Percentiles rank a stretch among this genome's conserved stretches.
Evolutionary conservation across 208 protist genomes (phyloP).

Genomic region (Strigomonas culicis): DNA sequence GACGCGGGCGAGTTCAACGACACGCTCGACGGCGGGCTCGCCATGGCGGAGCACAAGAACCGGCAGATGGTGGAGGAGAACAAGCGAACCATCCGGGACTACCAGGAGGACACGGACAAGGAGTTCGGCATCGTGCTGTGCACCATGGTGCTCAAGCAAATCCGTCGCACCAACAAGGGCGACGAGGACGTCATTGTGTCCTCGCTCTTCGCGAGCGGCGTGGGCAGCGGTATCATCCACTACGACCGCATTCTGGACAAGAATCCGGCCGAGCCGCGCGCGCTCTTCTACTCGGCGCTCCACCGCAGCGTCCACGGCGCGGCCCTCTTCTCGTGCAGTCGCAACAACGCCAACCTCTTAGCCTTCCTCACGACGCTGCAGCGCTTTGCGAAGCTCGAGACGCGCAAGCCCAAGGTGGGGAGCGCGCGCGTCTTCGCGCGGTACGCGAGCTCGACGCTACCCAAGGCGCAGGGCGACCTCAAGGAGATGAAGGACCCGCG

Average conservation of each 20-base stretch:
- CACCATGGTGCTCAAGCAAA: slow-evolving; percentile 65
- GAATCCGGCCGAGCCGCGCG: slow-evolving; percentile 73
- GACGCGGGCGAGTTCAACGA: slow-evolving; percentile 61
- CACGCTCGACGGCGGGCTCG: slow-evolving; percentile 41
- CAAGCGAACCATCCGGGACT: slow-evolving; percentile 11
- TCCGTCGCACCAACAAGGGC: slow-evolving; percentile 25
- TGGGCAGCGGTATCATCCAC: slow-evolving; percentile 64
- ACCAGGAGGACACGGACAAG: slow-evolving; percentile 14
- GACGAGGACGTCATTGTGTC: slow-evolving; percentile 65
- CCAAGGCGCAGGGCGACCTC: slow-evolving; percentile 44
- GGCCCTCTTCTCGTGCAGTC: slow-evolving; percentile 36
- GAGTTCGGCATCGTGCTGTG: slow-evolving; percentile 72
- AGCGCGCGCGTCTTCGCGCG: slow-evolving; percentile 45
- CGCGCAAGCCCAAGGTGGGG: slow-evolving; percentile 50
- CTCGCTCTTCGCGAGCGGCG: slow-evolving; percentile 67
- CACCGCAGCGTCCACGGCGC: slow-evolving; percentile 56
- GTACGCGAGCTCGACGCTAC: slow-evolving; percentile 40
- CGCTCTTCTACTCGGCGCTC: slow-evolving; percentile 69
- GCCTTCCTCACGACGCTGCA: slow-evolving; percentile 48
- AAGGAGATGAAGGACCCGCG: slow-evolving; percentile 16
- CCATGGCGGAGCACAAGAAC: slow-evolving; percentile 17
- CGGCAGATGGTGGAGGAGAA: neutral
- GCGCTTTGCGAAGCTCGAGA: slow-evolving; percentile 63
- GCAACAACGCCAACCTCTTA: slow-evolving; percentile 25
- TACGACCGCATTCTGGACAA: slow-evolving; percentile 82